Percentiles rank a stretch among this genome's conserved stretches.
phyloP scores from a whole-genome alignment of 1,139 yeast genomes.

The Scheffersomyces insectosa region DNA sequence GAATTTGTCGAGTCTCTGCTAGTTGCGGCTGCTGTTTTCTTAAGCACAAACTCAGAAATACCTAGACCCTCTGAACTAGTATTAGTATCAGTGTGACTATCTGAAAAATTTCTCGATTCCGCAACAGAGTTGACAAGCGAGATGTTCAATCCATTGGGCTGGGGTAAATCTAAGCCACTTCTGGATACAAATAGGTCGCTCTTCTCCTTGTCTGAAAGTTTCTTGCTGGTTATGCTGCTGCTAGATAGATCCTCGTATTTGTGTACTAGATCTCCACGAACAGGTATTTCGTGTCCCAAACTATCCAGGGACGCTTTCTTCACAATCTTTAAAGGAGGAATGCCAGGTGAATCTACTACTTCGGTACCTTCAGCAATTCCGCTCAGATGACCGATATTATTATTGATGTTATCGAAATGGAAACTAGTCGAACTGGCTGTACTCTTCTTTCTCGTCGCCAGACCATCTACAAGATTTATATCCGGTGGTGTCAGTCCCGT shows the following conservation, averaged over 20 bases:
- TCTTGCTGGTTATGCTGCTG: no score
- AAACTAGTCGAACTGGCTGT: conserved; percentile 3
- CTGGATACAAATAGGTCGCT: no score
- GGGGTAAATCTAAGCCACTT: no score
- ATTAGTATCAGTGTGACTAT: no score
- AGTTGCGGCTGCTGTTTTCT: conserved; percentile 1
- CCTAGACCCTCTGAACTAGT: no score
- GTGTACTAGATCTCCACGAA: conserved; percentile 31
- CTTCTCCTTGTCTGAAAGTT: no score
- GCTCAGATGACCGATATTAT: neutral
- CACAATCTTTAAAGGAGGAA: no score
- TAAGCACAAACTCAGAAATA: neutral
- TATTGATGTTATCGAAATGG: conserved; percentile 8
- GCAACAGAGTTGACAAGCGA: conserved; percentile 5
- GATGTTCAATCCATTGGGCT: conserved; percentile 7
- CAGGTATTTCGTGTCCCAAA: conserved; percentile 27
- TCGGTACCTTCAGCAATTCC: no score
- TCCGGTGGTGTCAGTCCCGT: neutral
- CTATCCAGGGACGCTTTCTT: no score
- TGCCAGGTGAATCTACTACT: no score
- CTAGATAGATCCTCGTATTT: conserved; percentile 12
- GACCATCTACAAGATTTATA: no score
- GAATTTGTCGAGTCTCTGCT: conserved; percentile 6
- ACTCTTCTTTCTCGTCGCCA: neutral
- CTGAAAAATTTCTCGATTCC: no score